Percentiles rank a stretch among this genome's conserved stretches.
Evolutionary conservation across 2,329 filamentous ascomycete species (phyloP).

Genomic region (Elsinoe ampelina): DNA sequence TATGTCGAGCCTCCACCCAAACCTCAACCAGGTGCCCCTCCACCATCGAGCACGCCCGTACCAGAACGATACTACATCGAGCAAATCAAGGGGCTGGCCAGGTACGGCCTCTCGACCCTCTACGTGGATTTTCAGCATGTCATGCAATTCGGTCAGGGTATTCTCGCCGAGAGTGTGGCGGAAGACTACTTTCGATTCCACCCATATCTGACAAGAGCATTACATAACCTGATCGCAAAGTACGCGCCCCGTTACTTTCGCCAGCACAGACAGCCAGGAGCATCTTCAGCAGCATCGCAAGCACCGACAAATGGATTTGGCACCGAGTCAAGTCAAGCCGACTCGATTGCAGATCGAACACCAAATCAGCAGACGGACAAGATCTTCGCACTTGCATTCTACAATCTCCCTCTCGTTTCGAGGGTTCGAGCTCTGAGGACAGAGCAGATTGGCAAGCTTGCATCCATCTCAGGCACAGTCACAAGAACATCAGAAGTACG

Average conservation of each 20-base stretch:
- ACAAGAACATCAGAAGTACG: slow-evolving; percentile 95
- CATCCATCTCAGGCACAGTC: slow-evolving; percentile 93
- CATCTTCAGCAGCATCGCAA: slow-evolving; percentile 61
- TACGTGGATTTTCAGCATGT: slow-evolving; percentile 86
- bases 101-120: slow-evolving; percentile 69
- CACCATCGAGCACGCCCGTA: slow-evolving; percentile 59
- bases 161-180: slow-evolving; percentile 76
- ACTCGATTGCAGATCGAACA: slow-evolving; percentile 58
- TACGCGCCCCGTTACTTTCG: slow-evolving; percentile 91
- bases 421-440: slow-evolving; percentile 79
- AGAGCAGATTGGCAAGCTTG: slow-evolving; percentile 79
- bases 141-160: slow-evolving; percentile 63
- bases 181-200: slow-evolving; percentile 91
- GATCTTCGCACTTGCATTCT: slow-evolving; percentile 85
- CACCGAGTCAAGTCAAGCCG: slow-evolving; percentile 49
- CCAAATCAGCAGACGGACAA: slow-evolving; percentile 95
- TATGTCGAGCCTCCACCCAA: slow-evolving; percentile 15
- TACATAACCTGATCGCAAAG: slow-evolving; percentile 90
- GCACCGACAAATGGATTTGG: slow-evolving; percentile 42
- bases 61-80: slow-evolving; percentile 79
- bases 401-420: slow-evolving; percentile 82
- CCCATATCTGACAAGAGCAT: slow-evolving; percentile 76
- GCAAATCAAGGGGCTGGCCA: slow-evolving; percentile 68
- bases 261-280: slow-evolving; percentile 76
- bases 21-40: not conserved